A percentile compares a stretch with the other conserved stretches of the same genome.
Evolutionary conservation across 2,329 filamentous ascomycete genomes (phyloP).

Genomic region (Exophiala dermatitidis): DNA sequence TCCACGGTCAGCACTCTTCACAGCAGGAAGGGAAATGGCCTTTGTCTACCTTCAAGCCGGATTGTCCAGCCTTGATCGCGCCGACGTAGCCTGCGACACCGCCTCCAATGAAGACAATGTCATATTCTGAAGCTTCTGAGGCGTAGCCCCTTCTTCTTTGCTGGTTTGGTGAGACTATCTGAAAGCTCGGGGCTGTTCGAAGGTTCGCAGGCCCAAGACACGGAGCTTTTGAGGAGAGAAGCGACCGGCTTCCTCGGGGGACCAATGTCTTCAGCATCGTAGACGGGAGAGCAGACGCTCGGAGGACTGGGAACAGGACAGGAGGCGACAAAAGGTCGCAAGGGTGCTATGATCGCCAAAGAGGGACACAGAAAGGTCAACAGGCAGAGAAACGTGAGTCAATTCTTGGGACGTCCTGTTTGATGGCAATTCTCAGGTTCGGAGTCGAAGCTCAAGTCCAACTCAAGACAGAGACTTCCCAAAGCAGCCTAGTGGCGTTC

Average conservation of each 20-base stretch:
- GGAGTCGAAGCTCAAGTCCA: background rate
- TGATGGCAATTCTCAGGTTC: background rate
- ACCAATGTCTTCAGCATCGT: conserved; percentile 25
- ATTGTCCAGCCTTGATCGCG: conserved; percentile 97
- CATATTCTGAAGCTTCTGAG: conserved; percentile 68
- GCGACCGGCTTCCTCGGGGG: conserved; percentile 21
- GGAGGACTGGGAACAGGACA: conserved; percentile 2
- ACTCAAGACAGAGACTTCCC: background rate
- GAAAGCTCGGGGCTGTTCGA: conserved; percentile 23
- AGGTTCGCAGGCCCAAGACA: conserved; percentile 26
- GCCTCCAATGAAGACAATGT: conserved; percentile 94
- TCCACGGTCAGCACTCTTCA: conserved; percentile 1
- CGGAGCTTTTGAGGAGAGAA: conserved; percentile 23
- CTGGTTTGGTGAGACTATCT: conserved; percentile 23
- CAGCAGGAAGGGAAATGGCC: background rate
- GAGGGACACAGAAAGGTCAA: conserved; percentile 7
- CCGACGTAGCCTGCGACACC: conserved; percentile 98
- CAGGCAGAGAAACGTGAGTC: conserved; percentile 15
- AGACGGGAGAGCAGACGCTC: background rate
- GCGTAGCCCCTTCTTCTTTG: conserved; percentile 24
- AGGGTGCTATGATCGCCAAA: conserved; percentile 6
- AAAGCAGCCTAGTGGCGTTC: background rate
- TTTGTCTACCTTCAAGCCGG: conserved; percentile 73
- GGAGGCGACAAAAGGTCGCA: conserved; percentile 19
- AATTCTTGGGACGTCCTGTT: background rate